These are phyloP conservation scores for Oryza rufipogon DNA, from an alignment of 176 grass and related monocot species.

Conservation along the genomic window DNA sequence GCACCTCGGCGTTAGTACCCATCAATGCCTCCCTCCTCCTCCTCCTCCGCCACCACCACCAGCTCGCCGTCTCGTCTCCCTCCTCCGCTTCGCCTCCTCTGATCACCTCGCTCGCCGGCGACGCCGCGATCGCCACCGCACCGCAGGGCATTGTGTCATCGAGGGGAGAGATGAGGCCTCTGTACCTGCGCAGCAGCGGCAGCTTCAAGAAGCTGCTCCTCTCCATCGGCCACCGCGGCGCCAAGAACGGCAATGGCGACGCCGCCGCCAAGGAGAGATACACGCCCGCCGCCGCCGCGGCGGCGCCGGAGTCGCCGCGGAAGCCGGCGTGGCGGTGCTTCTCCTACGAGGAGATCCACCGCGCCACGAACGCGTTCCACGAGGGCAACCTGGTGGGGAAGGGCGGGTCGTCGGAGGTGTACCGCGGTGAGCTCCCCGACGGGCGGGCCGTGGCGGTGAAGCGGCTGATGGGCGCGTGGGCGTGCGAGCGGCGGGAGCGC, in stretches of 20 bases:
- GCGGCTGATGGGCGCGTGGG: conserved; percentile 55
- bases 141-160: no score
- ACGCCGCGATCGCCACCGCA: not conserved
- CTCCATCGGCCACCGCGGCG: conserved; percentile 28
- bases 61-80: not conserved
- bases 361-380: conserved; percentile 63
- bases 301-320: conserved; percentile 11
- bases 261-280: not conserved
- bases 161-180: conserved; percentile 33
- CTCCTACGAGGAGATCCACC: conserved; percentile 69
- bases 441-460: conserved; percentile 77
- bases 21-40: conserved; percentile 35
- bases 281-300: not conserved
- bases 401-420: conserved; percentile 91
- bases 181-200: conserved; percentile 31
- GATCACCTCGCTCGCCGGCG: not conserved
- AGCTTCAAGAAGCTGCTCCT: conserved; percentile 51
- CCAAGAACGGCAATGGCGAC: not conserved
- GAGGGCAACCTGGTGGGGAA: conserved; percentile 76
- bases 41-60: not conserved
- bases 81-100: not conserved
- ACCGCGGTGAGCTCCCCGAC: conserved; percentile 67
- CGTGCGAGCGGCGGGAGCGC: conserved; percentile 80
- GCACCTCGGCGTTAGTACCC: conserved; percentile 28
- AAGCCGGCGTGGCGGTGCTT: conserved; percentile 69